phyloP scores from a whole-genome alignment of 192 early-diverging fungal genomes.

The Coemansia sp. region DNA sequence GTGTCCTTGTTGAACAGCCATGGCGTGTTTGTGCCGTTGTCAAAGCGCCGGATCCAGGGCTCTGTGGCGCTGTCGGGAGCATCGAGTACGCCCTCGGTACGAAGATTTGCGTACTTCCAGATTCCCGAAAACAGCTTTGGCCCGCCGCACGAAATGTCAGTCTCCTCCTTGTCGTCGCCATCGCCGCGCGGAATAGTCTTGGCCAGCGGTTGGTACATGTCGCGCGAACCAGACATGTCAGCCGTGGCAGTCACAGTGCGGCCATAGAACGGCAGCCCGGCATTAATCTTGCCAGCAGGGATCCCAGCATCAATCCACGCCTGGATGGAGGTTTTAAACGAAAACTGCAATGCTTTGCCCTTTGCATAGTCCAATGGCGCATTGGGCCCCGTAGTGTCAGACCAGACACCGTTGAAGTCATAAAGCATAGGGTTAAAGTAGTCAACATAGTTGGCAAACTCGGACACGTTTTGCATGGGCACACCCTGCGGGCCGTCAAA shows the following conservation, averaged over 20 bases:
- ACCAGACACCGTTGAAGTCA: conserved; percentile 64
- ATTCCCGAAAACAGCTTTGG: conserved; percentile 57
- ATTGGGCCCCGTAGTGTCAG: conserved; percentile 60
- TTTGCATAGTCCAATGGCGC: conserved; percentile 51
- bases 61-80: conserved; percentile 44
- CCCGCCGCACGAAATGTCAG: conserved; percentile 37
- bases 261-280: conserved; percentile 65
- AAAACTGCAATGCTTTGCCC: conserved; percentile 34
- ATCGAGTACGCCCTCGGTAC: conserved; percentile 55
- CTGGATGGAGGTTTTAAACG: conserved; percentile 48
- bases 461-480: conserved; percentile 56
- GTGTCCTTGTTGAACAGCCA: conserved; percentile 67
- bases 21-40: conserved; percentile 59
- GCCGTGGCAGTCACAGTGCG: conserved; percentile 46
- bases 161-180: conserved; percentile 48
- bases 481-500: conserved; percentile 57
- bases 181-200: conserved; percentile 57
- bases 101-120: conserved; percentile 65
- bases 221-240: conserved; percentile 17
- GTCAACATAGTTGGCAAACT: conserved; percentile 58
- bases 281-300: conserved; percentile 57
- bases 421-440: conserved; percentile 70
- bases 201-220: conserved; percentile 39
- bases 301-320: conserved; percentile 60
- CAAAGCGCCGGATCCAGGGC: conserved; percentile 63